Percentiles rank a stretch among this genome's conserved stretches.
These are phyloP conservation scores for Fusarium luffae DNA, from an alignment of 2,329 filamentous ascomycete species.

Conservation along the genomic window DNA sequence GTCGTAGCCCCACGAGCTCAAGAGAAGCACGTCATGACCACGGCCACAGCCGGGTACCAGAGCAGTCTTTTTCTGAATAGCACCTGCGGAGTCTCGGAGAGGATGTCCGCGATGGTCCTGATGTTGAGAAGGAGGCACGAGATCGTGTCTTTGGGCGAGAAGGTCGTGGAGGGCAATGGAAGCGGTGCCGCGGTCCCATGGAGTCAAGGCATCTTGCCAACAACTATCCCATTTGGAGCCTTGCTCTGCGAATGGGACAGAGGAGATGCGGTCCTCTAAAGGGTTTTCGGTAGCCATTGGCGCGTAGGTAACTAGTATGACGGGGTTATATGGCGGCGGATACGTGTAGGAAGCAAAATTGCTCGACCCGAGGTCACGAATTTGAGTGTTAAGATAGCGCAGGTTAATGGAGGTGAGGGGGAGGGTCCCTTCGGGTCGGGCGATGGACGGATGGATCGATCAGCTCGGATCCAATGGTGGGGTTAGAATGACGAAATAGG, in stretches of 20 bases:
- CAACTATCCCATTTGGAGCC: conserved; percentile 58
- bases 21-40: conserved; percentile 82
- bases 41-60: conserved; percentile 85
- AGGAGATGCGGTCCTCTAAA: conserved; percentile 52
- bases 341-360: not conserved
- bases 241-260: conserved; percentile 50
- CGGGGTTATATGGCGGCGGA: not conserved
- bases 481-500: conserved; percentile 39
- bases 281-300: conserved; percentile 41
- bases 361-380: conserved; percentile 2
- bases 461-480: conserved; percentile 32
- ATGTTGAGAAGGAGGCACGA: conserved; percentile 54
- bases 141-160: conserved; percentile 57
- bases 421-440: conserved; percentile 31
- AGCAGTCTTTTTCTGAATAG: conserved; percentile 55
- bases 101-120: conserved; percentile 48
- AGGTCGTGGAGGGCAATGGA: conserved; percentile 66
- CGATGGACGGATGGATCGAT: conserved; percentile 35
- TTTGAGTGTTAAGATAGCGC: conserved; percentile 20
- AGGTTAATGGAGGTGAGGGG: conserved; percentile 30
- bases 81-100: conserved; percentile 39
- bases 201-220: conserved; percentile 59
- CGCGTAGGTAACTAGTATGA: not conserved
- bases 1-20: conserved; percentile 81
- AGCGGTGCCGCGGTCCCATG: conserved; percentile 68